Evolutionary conservation across 2,329 filamentous ascomycete species (phyloP), one percentile per base, ranked within the genome.

Genomic region (Exophiala bonariae): DNA sequence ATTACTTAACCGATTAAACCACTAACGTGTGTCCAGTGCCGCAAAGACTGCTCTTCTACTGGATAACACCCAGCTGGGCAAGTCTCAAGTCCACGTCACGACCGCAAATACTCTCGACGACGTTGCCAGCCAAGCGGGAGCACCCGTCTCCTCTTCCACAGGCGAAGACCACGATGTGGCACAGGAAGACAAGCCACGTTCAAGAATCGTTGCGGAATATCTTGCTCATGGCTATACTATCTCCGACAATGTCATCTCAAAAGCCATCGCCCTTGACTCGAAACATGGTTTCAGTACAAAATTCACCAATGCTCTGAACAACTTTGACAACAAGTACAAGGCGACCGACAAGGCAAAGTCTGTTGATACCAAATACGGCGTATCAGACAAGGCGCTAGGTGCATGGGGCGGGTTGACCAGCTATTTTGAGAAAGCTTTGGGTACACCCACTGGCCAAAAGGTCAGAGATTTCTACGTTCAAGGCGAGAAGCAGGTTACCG

Each of bases 1-100:
- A 39, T 4, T 46, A 42, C 34, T 14, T 33, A 38, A 37, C 42
- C n/a, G 6, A 26, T 11, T 11, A 26, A 11, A 26, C 6, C 6
- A 26, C 23, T 26, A 26, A 26, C 23, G 6, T 26, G 23, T 26
- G 23, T 26, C 32, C 42, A 75, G 72, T 11, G 93, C 93, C 41
- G 91, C 92, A 50, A 96, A 96, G 78, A 99, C 93, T 17, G 93
- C 93, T 19, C 87, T 96, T 32, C 87, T 99, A 50, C 85, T 99
- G 56, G 92, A 97, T 75, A 95, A 96, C 78, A 99, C 93, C 43
- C 87, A 95, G 72, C 86, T 99, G 41, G 91, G 91, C 55, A 70
- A 77, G 39, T 76, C 79, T 47, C 74, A 86, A 50, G 89, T 91
- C 58, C 83, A 93, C 64, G 95, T 99, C 65, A 78, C 82, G 47